Percentiles rank a stretch among this genome's conserved stretches.
Conservation (phyloP, 495 filamentous ascomycete species). For the Glarea lozoyensis region DNA sequence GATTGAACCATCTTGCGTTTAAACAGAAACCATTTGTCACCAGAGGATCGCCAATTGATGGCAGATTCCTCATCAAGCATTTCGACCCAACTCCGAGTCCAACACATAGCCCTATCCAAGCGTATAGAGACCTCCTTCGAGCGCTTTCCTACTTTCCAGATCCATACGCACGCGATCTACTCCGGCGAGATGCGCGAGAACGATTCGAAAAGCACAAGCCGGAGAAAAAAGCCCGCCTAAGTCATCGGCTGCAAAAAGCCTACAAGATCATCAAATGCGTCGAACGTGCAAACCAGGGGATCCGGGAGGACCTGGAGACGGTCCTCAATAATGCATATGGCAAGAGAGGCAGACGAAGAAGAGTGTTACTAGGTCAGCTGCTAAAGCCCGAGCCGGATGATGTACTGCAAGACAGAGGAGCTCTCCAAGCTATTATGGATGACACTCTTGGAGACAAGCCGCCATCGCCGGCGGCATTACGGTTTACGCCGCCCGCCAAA, state of each 20-base stretch:
- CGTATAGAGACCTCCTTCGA: conserved; percentile 72
- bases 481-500: conserved; percentile 1
- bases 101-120: conserved; percentile 47
- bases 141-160: conserved; percentile 82
- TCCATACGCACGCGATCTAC: conserved; percentile 49
- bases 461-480: neutral
- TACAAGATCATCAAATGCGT: conserved; percentile 31
- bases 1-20: too few relatives aligned
- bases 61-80: too few relatives aligned
- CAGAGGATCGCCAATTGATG: too few relatives aligned
- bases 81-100: too few relatives aligned
- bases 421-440: neutral
- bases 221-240: conserved; percentile 4
- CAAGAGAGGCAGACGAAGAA: conserved; percentile 57
- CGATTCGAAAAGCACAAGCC: conserved; percentile 45
- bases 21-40: too few relatives aligned
- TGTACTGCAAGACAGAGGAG: neutral
- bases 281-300: conserved; percentile 55
- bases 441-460: neutral
- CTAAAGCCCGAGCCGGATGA: neutral
- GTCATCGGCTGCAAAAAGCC: conserved; percentile 23
- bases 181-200: conserved; percentile 44
- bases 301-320: conserved; percentile 47
- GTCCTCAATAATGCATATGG: conserved; percentile 66
- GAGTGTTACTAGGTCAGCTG: conserved; percentile 35